These are phyloP conservation scores for Pseudogymnoascus sp. DNA, from an alignment of 2,329 filamentous ascomycete genomes.

Conservation along the genomic window DNA sequence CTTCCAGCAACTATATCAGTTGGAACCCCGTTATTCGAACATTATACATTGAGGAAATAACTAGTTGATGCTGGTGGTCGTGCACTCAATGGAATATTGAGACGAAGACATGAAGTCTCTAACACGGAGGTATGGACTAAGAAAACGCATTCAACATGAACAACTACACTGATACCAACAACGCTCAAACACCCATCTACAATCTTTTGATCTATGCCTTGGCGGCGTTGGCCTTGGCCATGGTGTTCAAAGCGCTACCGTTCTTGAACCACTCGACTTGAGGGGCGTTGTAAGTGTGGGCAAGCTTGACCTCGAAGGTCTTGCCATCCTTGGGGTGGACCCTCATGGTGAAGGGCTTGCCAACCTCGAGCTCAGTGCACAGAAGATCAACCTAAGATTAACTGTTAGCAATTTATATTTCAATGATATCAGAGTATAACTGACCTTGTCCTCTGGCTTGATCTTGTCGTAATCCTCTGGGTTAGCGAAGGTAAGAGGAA, in stretches of 20 bases:
- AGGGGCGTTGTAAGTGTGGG: constrained; percentile 95
- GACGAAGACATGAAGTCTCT: constrained; percentile 8
- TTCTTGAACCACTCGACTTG: constrained; percentile 99
- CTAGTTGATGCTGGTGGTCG: constrained; percentile 3
- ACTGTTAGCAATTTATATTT: constrained; percentile 12
- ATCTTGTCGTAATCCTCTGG: constrained; percentile 98
- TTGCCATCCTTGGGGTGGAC: constrained; percentile 86
- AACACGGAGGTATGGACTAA: constrained; percentile 9
- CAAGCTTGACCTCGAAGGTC: constrained; percentile 72
- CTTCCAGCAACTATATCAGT: not conserved
- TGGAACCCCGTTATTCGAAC: not conserved
- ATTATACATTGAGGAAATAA: constrained; percentile 10
- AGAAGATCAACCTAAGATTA: constrained; percentile 60
- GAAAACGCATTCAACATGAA: constrained; percentile 10
- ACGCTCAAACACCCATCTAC: constrained; percentile 10
- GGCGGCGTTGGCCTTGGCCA: constrained; percentile 59
- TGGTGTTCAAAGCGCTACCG: constrained; percentile 93
- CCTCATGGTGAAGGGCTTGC: constrained; percentile 82
- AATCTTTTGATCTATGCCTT: constrained; percentile 8
- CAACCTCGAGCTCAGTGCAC: constrained; percentile 81
- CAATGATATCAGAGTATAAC: constrained; percentile 15
- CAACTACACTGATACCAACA: constrained; percentile 10
- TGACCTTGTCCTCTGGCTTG: constrained; percentile 74
- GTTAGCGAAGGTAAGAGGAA: constrained; percentile 89
- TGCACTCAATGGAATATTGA: constrained; percentile 7